A percentile compares a stretch with the other conserved stretches of the same genome.
Evolutionary conservation across 192 early-diverging fungal species (phyloP).

Genomic region (Coemansia sp.): DNA sequence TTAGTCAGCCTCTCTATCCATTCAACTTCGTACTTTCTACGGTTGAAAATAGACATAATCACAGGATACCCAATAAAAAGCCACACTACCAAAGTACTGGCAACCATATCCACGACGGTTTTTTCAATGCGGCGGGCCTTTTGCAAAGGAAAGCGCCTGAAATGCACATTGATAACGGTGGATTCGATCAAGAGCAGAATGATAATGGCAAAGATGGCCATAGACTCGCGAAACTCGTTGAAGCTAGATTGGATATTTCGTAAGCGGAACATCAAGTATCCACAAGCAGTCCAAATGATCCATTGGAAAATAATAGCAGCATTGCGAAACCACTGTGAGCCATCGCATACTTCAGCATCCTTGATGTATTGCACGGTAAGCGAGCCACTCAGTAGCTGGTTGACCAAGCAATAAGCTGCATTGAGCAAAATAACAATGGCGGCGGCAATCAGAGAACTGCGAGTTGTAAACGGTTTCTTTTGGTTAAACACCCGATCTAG

Average conservation of each 20-base stretch:
- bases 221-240: conserved; percentile 42
- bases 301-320: conserved; percentile 23
- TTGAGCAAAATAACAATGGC: neutral
- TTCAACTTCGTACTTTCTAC: conserved; percentile 22
- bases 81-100: conserved; percentile 31
- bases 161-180: conserved; percentile 21
- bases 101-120: conserved; percentile 25
- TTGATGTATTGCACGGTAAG: conserved; percentile 11
- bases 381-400: neutral
- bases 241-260: conserved; percentile 50
- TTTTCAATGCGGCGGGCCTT: conserved; percentile 28
- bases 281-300: conserved; percentile 25
- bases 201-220: conserved; percentile 26
- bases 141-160: conserved; percentile 19
- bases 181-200: conserved; percentile 27
- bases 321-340: conserved; percentile 10
- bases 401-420: neutral
- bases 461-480: conserved; percentile 9
- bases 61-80: conserved; percentile 31
- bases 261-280: conserved; percentile 30
- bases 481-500: conserved; percentile 46
- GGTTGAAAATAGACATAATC: conserved; percentile 29
- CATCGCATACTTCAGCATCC: conserved; percentile 15
- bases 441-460: conserved; percentile 22
- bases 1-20: conserved; percentile 39